Evolutionary conservation across 345 rosid genomes (phyloP), one percentile per base, ranked within the genome.

Genomic region (Bruguiera parviflora): DNA sequence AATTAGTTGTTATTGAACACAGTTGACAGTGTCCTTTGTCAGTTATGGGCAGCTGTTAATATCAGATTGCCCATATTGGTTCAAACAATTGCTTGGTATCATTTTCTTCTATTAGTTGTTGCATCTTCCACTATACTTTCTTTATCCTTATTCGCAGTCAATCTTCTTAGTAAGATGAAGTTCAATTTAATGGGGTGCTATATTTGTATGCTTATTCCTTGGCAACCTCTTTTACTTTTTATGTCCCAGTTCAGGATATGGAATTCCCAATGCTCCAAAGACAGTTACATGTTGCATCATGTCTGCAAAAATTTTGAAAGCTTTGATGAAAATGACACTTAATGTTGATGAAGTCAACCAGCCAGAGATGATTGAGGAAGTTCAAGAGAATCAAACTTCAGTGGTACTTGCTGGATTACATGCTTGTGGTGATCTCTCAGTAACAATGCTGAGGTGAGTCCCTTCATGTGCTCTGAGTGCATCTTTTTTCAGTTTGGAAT

Each of bases 341-440:
- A 73, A 51, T 64, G 71, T 65, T 21, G 74, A 66, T 32, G 87
- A 78, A 66, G 62, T 51, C 60, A 67, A 80, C 66, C 75, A 73
- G 73, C 32, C 73, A 62, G 46, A 63, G 73, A 46, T 71, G 70
- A 60, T 53, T n/a, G 69, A 56, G 27, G 72, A 39, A 75, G 79
- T 66, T 73, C 58, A 67, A 63, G 80, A 58, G 21, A 55, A 46
- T 74, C 64, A 71, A 22, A 73, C 78, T 63, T 84, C 96, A 67
- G 76, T 89, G 68, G 85, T 91, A 73, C 95, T 94, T 75, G 91
- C 98, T 67, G 97, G 98, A 59, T 89, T 91, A 75, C 98, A 94
- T 84, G 97, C 98, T 35, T 94, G 98, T 66, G 98, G 98, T 22
- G 96, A 94, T 87, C 92, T 91, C 61, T 91, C 97, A 24, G 92